phyloP scores from a whole-genome alignment of 2,329 filamentous ascomycete species.

The Microsporum canis region DNA sequence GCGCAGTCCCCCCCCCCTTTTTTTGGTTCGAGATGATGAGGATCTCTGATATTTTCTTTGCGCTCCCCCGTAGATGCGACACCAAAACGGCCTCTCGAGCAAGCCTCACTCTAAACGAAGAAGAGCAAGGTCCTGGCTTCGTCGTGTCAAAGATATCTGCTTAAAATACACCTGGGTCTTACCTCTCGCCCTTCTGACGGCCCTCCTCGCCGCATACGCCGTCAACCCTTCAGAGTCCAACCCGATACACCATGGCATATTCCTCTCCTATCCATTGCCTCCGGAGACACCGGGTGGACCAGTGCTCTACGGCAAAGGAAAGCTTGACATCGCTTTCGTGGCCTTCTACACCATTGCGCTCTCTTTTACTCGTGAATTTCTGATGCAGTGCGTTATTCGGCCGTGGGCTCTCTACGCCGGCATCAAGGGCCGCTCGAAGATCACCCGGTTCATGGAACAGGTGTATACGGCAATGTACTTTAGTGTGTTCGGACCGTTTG shows the following conservation, averaged over 20 bases:
- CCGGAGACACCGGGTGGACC: slow-evolving; percentile 38
- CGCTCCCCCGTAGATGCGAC: background rate
- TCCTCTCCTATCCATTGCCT: slow-evolving; percentile 74
- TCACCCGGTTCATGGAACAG: slow-evolving; percentile 90
- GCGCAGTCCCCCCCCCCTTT: background rate
- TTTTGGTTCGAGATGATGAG: background rate
- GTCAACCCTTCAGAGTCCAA: slow-evolving; percentile 68
- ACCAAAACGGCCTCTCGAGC: background rate
- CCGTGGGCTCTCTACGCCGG: slow-evolving; percentile 61
- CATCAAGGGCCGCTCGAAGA: slow-evolving; percentile 63
- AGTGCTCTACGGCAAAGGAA: slow-evolving; percentile 78
- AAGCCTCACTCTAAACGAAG: slow-evolving; percentile 35
- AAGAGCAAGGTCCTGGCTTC: slow-evolving; percentile 33
- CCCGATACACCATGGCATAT: slow-evolving; percentile 68
- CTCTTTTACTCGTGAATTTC: slow-evolving; percentile 86
- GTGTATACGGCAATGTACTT: slow-evolving; percentile 92
- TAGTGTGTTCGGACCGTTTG: slow-evolving; percentile 65
- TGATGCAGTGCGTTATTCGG: slow-evolving; percentile 81
- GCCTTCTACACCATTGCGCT: slow-evolving; percentile 80
- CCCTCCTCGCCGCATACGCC: slow-evolving; percentile 58
- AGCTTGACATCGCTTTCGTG: slow-evolving; percentile 75
- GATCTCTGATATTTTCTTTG: background rate
- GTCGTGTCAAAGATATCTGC: slow-evolving; percentile 33
- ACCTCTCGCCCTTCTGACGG: slow-evolving; percentile 56
- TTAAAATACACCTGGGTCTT: slow-evolving; percentile 50